Conservation (phyloP, 768 basidiomycete species). For the Pulveroboletus sp. region DNA sequence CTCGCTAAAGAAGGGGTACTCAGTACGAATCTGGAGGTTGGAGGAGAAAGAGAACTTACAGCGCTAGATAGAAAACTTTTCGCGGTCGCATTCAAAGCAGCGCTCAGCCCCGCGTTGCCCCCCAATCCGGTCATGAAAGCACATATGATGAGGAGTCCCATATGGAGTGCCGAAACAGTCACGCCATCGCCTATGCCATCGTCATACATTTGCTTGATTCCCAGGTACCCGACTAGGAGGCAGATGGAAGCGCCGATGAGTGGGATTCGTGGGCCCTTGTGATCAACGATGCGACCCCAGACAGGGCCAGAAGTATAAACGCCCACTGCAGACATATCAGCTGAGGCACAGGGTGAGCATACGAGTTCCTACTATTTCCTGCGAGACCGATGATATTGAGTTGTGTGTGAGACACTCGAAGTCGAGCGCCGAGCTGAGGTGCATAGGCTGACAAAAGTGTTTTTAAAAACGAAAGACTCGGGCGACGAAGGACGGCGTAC, state of each 20-base stretch:
- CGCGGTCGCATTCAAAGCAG: conserved; percentile 78
- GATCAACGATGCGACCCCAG: conserved; percentile 78
- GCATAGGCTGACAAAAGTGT: conserved; percentile 58
- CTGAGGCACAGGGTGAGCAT: not conserved
- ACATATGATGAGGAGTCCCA: conserved; percentile 54
- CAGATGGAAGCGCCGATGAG: conserved; percentile 55
- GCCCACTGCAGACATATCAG: conserved; percentile 47
- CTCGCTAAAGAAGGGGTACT: conserved; percentile 46
- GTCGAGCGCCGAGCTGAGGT: conserved; percentile 77
- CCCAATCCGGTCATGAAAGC: conserved; percentile 75
- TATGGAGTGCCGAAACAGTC: conserved; percentile 40
- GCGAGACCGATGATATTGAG: conserved; percentile 79
- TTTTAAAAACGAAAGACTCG: not conserved
- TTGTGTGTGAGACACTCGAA: conserved; percentile 74
- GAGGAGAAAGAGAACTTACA: conserved; percentile 38
- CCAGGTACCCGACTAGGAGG: conserved; percentile 68
- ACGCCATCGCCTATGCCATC: conserved; percentile 39
- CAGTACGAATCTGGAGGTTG: not conserved
- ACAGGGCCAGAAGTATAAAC: conserved; percentile 73
- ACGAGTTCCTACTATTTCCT: conserved; percentile 55
- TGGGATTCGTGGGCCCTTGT: conserved; percentile 64
- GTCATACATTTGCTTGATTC: conserved; percentile 67
- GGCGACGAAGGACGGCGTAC: conserved; percentile 7
- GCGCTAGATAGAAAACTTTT: conserved; percentile 73
- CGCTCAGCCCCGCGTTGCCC: conserved; percentile 64